These are phyloP conservation scores for Marasmius tenuissimus DNA, from an alignment of 1,284 basidiomycete genomes.

Conservation along the genomic window DNA sequence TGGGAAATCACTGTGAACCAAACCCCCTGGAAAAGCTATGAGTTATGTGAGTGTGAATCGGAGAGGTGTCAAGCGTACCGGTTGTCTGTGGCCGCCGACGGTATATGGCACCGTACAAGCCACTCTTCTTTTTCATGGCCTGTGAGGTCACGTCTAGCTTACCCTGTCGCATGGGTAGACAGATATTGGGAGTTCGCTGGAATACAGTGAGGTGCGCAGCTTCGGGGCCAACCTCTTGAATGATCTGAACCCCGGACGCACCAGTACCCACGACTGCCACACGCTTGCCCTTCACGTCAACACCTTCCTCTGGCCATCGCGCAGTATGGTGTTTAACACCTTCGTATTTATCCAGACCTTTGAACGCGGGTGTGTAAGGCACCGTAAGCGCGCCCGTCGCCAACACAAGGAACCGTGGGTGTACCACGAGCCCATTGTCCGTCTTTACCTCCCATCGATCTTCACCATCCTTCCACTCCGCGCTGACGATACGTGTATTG, in stretches of 20 bases:
- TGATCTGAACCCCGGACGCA: slow-evolving; percentile 24
- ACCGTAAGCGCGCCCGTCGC: slow-evolving; percentile 22
- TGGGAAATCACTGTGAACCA: slow-evolving; percentile 9
- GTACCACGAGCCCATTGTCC: slow-evolving; percentile 13
- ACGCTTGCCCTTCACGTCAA: slow-evolving; percentile 19
- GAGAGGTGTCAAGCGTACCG: neutral
- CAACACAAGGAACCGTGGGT: slow-evolving; percentile 19
- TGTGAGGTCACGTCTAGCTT: slow-evolving; percentile 9
- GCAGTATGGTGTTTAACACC: slow-evolving; percentile 21
- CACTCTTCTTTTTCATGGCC: slow-evolving; percentile 13
- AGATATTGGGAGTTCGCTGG: slow-evolving; percentile 24
- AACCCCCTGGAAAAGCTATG: slow-evolving; percentile 9
- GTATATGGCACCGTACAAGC: slow-evolving; percentile 16
- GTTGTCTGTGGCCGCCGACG: slow-evolving; percentile 18
- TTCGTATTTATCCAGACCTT: slow-evolving; percentile 20
- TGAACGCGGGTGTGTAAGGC: slow-evolving; percentile 18
- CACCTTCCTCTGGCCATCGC: slow-evolving; percentile 20
- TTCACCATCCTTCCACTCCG: slow-evolving; percentile 18
- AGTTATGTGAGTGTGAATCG: neutral
- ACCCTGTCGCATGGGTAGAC: slow-evolving; percentile 20
- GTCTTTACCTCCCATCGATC: slow-evolving; percentile 21
- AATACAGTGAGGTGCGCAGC: slow-evolving; percentile 23
- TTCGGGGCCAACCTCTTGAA: slow-evolving; percentile 20
- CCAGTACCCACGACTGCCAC: slow-evolving; percentile 26
- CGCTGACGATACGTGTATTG: slow-evolving; percentile 20